phyloP scores from a whole-genome alignment of 176 grass and related monocot genomes.

The Zea mays region DNA sequence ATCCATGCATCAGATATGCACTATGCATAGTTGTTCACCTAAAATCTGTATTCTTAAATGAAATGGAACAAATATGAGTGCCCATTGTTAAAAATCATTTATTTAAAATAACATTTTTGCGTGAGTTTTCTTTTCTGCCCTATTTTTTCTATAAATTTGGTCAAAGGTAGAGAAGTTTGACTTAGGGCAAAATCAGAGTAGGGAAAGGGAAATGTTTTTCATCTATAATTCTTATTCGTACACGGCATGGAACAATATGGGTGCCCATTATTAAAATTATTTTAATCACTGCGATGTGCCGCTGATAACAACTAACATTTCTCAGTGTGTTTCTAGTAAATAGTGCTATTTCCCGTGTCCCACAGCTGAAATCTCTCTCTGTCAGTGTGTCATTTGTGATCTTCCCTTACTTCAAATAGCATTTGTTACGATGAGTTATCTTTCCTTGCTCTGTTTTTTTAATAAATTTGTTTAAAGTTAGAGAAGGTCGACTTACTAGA shows the following conservation, averaged over 20 bases:
- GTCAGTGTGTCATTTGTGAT: too few species aligned
- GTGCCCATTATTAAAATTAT: neutral
- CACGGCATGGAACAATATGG: neutral
- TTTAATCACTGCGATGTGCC: too few species aligned
- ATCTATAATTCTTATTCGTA: neutral
- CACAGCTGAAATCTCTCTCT: too few species aligned
- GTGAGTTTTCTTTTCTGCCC: neutral
- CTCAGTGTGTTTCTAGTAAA: too few species aligned
- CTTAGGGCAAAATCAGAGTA: neutral
- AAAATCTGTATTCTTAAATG: neutral
- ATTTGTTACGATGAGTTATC: neutral
- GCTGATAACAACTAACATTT: too few species aligned
- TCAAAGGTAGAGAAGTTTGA: neutral
- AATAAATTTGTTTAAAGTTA: neutral
- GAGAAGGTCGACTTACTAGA: neutral
- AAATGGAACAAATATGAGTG: neutral
- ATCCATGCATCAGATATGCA: neutral
- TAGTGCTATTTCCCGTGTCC: too few species aligned
- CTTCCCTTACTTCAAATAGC: neutral
- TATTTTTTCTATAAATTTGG: neutral
- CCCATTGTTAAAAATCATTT: neutral
- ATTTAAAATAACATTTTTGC: neutral
- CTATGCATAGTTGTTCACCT: neutral
- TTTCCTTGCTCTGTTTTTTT: neutral
- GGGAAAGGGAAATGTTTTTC: neutral